Evolutionary conservation across 2,329 filamentous ascomycete genomes (phyloP).

Genomic region (Fusarium metavorans): DNA sequence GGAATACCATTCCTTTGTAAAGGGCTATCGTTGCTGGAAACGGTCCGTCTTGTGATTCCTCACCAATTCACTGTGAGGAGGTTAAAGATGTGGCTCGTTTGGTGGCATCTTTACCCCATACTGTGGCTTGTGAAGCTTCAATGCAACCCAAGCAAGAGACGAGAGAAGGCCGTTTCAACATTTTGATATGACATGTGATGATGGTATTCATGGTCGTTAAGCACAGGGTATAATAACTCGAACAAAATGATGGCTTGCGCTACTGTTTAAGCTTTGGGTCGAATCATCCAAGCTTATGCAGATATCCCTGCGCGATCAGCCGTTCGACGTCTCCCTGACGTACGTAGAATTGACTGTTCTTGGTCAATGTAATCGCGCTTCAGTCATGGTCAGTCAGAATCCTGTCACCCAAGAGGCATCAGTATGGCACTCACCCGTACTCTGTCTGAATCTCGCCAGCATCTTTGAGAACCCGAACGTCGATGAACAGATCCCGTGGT

Average conservation of each 20-base stretch:
- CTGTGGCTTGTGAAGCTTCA: slow-evolving; percentile 21
- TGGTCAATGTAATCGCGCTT: slow-evolving; percentile 94
- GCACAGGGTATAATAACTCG: slow-evolving; percentile 31
- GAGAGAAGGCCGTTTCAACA: neutral
- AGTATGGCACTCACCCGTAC: slow-evolving; percentile 79
- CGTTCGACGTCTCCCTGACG: slow-evolving; percentile 95
- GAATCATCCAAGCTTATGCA: slow-evolving; percentile 85
- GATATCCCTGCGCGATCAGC: slow-evolving; percentile 92
- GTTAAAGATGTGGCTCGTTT: neutral
- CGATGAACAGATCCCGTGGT: slow-evolving; percentile 95
- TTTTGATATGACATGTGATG: neutral
- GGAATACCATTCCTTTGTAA: neutral
- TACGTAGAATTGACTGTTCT: slow-evolving; percentile 98
- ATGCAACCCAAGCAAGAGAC: neutral
- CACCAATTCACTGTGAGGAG: neutral
- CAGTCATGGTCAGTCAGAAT: slow-evolving; percentile 37
- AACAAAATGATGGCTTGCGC: slow-evolving; percentile 7
- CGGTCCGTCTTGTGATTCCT: neutral
- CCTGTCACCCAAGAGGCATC: neutral
- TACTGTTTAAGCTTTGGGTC: neutral
- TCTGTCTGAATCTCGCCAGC: slow-evolving; percentile 99
- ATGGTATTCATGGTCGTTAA: slow-evolving; percentile 11
- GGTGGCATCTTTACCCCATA: neutral
- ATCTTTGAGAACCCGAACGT: slow-evolving; percentile 95
- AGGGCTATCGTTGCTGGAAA: neutral